Conservation (phyloP, 768 basidiomycete genomes). For the Xanthoconium stramineum region DNA sequence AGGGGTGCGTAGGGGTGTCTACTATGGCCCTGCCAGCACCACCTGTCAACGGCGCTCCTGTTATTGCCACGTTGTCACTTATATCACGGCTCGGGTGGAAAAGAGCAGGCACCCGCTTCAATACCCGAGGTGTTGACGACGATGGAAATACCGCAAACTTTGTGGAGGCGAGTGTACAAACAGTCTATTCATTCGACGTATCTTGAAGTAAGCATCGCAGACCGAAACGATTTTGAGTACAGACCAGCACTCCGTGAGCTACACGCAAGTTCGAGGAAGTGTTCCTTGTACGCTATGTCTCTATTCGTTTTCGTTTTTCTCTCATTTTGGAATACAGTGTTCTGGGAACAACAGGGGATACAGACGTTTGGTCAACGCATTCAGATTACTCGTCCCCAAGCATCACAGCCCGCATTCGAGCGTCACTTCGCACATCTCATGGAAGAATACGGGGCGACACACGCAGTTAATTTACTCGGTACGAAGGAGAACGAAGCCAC, state of each 20-base stretch:
- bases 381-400: slow-evolving; percentile 92
- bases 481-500: slow-evolving; percentile 89
- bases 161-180: slow-evolving; percentile 66
- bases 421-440: slow-evolving; percentile 86
- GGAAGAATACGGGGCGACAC: slow-evolving; percentile 79
- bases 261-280: slow-evolving; percentile 91
- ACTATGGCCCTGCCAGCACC: slow-evolving; percentile 75
- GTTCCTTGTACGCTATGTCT: slow-evolving; percentile 71
- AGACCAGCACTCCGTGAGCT: slow-evolving; percentile 85
- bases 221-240: slow-evolving; percentile 91
- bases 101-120: slow-evolving; percentile 95
- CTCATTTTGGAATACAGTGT: slow-evolving; percentile 52
- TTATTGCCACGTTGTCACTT: slow-evolving; percentile 71
- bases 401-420: slow-evolving; percentile 96
- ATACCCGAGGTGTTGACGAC: slow-evolving; percentile 94
- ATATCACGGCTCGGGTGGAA: slow-evolving; percentile 92
- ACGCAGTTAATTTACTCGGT: slow-evolving; percentile 90
- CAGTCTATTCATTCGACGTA: background rate
- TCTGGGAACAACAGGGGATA: slow-evolving; percentile 97
- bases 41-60: slow-evolving; percentile 69
- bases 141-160: slow-evolving; percentile 95
- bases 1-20: slow-evolving; percentile 88
- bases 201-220: slow-evolving; percentile 38
- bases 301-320: background rate
- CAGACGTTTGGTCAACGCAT: slow-evolving; percentile 94